Conservation (phyloP, 1,284 basidiomycete genomes). For the Apiotrichum mycotoxinovorans region DNA sequence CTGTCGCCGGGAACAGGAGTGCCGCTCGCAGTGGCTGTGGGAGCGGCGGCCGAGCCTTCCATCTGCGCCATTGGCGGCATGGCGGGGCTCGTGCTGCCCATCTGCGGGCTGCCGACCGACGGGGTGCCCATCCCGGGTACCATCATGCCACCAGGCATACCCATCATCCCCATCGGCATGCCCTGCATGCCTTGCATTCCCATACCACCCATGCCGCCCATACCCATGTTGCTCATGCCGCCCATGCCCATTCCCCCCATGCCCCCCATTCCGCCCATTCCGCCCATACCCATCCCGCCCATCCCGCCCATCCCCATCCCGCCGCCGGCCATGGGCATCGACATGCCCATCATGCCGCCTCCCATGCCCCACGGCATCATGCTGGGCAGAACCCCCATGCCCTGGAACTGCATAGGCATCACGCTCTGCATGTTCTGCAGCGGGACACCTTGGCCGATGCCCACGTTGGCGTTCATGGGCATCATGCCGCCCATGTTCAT, state of each 20-base stretch:
- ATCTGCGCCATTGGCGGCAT: background rate
- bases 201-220: background rate
- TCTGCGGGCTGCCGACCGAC: background rate
- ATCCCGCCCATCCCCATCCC: slow-evolving; percentile 24
- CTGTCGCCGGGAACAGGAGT: background rate
- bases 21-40: too few species aligned
- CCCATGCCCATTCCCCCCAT: background rate
- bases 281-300: slow-evolving; percentile 8
- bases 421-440: background rate
- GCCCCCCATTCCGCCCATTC: background rate
- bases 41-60: background rate
- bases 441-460: background rate
- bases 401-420: slow-evolving; percentile 1
- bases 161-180: too few species aligned
- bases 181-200: background rate
- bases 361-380: background rate
- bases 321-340: background rate
- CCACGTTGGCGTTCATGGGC: background rate
- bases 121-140: too few species aligned
- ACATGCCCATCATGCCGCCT: background rate
- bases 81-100: background rate
- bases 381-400: background rate
- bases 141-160: too few species aligned
- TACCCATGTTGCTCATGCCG: background rate
- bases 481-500: slow-evolving; percentile 2